These are phyloP conservation scores for Corymbia citriodora DNA, from an alignment of 441 rosid species.

Conservation along the genomic window DNA sequence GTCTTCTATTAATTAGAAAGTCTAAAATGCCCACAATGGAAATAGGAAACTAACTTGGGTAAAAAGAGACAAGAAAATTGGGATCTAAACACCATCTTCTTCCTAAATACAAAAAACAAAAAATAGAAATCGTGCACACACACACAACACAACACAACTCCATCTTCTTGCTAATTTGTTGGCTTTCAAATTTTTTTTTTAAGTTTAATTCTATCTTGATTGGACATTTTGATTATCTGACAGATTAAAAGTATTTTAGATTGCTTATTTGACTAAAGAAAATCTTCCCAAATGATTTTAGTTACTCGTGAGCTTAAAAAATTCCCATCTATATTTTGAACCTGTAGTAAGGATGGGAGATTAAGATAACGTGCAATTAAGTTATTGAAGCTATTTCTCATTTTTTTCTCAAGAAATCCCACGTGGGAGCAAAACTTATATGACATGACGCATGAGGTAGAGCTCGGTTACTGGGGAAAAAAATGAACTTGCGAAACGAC, in stretches of 20 bases:
- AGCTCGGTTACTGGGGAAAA: background rate
- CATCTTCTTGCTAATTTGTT: background rate
- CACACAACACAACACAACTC: background rate
- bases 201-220: background rate
- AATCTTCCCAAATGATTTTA: background rate
- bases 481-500: background rate
- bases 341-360: background rate
- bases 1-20: background rate
- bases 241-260: no score
- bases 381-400: background rate
- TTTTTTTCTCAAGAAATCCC: background rate
- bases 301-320: background rate
- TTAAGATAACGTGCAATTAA: background rate
- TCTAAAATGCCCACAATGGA: background rate
- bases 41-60: background rate
- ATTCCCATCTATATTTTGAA: background rate
- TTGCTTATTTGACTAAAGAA: background rate
- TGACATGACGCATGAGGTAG: background rate
- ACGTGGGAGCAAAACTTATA: background rate
- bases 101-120: background rate
- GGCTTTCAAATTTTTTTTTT: background rate
- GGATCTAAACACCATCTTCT: background rate
- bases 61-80: background rate
- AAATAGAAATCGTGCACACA: no score
- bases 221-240: no score